These are phyloP conservation scores for peach (Prunus persica) DNA, from an alignment of 306 rosid species.

Conservation along the genomic window Prunus_persica_NCBIv2 NC_034010.1:24981501-24982000, in stretches of 20 bases:
- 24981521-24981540: constrained; percentile 26
- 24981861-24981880: background rate
- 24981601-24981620: background rate
- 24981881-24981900: background rate
- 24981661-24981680: background rate
- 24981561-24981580: background rate
- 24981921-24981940: background rate
- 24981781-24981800: background rate
- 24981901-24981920: constrained; percentile 22
- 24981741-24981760: constrained; percentile 9
- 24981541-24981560: constrained; percentile 23
- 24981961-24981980: constrained; percentile 29
- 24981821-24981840: background rate
- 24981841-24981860: background rate
- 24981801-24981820: background rate
- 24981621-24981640: constrained; percentile 22
- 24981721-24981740: constrained; percentile 31
- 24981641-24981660: constrained; percentile 10
- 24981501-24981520: constrained; percentile 4
- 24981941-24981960: constrained; percentile 22
- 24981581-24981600: constrained; percentile 36
- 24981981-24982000: constrained; percentile 3
- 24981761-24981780: constrained; percentile 1
- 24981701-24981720: background rate
- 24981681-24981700: background rate